These are phyloP conservation scores for bread wheat (Triticum aestivum) DNA, from an alignment of 176 grass and related monocot genomes.

Conservation along the genomic window IWGSC_CS_RefSeq_v2.1 NC_057801.1:82678056-82678555, in stretches of 20 bases:
- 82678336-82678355: conserved; percentile 54
- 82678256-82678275: neutral
- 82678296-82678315: conserved; percentile 34
- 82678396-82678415: neutral
- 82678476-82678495: neutral
- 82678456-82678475: neutral
- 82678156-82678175: too few species aligned
- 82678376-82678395: conserved; percentile 1
- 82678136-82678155: too few species aligned
- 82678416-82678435: neutral
- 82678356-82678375: conserved; percentile 68
- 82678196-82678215: too few species aligned
- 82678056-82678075: too few species aligned
- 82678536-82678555: neutral
- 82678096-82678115: too few species aligned
- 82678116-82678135: too few species aligned
- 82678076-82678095: too few species aligned
- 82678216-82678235: neutral
- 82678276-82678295: neutral
- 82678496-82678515: too few species aligned
- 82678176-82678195: too few species aligned
- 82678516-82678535: neutral
- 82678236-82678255: neutral
- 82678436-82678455: conserved; percentile 22
- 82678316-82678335: conserved; percentile 54